Evolutionary conservation across 2,329 filamentous ascomycete species (phyloP).

Genomic region (Fusarium domesticum): DNA sequence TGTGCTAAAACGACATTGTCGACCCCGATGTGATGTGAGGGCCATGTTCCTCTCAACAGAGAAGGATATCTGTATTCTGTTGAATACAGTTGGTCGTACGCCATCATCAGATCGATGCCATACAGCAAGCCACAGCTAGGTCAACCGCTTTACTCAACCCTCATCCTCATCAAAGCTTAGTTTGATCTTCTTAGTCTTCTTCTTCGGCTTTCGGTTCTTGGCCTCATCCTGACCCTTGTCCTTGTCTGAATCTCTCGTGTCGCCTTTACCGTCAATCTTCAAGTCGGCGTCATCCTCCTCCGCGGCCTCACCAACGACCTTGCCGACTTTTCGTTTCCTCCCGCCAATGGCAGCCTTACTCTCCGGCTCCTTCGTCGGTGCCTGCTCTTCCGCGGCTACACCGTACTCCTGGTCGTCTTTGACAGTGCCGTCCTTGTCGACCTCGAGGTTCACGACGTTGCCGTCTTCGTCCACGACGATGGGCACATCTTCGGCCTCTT

Average conservation of each 20-base stretch:
- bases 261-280: slow-evolving; percentile 11
- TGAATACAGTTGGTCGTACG: not conserved
- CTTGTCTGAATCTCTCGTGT: slow-evolving; percentile 26
- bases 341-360: slow-evolving; percentile 33
- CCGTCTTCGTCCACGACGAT: slow-evolving; percentile 71
- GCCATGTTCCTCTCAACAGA: too few species aligned
- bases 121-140: too few species aligned
- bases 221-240: slow-evolving; percentile 29
- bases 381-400: slow-evolving; percentile 30
- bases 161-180: slow-evolving; percentile 65
- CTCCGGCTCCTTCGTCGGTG: slow-evolving; percentile 32
- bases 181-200: slow-evolving; percentile 63
- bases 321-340: slow-evolving; percentile 54
- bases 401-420: slow-evolving; percentile 29
- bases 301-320: slow-evolving; percentile 34
- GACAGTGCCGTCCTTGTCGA: slow-evolving; percentile 44
- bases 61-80: too few species aligned
- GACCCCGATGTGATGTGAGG: too few species aligned
- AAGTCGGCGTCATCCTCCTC: slow-evolving; percentile 30
- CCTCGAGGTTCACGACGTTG: slow-evolving; percentile 55
- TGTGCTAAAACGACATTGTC: too few species aligned
- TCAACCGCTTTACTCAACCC: slow-evolving; percentile 35
- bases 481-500: slow-evolving; percentile 73
- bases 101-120: too few species aligned
- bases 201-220: slow-evolving; percentile 41